Evolutionary conservation across 768 basidiomycete species (phyloP), one percentile per base, ranked within the genome.

Genomic region (Kwoniella mangroviensis): DNA sequence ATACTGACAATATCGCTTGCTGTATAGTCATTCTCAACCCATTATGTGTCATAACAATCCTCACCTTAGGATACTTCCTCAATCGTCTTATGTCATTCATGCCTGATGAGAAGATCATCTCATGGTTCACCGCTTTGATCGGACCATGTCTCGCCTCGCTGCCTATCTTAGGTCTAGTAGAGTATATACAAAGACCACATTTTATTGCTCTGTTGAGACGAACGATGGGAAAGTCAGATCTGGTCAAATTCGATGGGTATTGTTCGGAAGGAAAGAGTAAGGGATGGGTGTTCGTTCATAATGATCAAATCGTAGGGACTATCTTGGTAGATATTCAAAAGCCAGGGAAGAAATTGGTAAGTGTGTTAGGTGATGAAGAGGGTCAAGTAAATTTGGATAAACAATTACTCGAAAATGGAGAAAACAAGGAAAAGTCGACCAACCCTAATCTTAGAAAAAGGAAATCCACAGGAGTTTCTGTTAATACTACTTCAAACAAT

Each of bases 311-410:
- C 15, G 54, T 71, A 17, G 77, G 77, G 17, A 54, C 70, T 41
- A 56, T 79, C 19, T 62, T 62, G 4, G 19, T 76, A 1, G 77
- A 79, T 54, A 65, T 28, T 43, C 28, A 19, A 43, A 26, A 43
- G 7, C 49, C 71, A 12, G 75, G 73, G 9, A 42, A 69, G 59
- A 54, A 62, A 53, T 53, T 79, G 28, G 70, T 69, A 4, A 71
- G 53, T n/a, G 75, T 79, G 2, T 60, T 79, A 34, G 71, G 71
- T 15, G 69, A 59, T 10, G 75, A 76, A 34, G 73, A 79, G 24
- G 67, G 65, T 26, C 26, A 71, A 28, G 17, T 68, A 22, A 17
- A 58, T 51, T 10, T 57, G 69, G 17, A 63, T 67, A 24, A 43
- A 13, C n/a, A 51, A 12, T 11, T 53, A 26, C 43, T 63, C 12